Conservation (phyloP, 306 rosid species). For the Trifolium repens region DNA sequence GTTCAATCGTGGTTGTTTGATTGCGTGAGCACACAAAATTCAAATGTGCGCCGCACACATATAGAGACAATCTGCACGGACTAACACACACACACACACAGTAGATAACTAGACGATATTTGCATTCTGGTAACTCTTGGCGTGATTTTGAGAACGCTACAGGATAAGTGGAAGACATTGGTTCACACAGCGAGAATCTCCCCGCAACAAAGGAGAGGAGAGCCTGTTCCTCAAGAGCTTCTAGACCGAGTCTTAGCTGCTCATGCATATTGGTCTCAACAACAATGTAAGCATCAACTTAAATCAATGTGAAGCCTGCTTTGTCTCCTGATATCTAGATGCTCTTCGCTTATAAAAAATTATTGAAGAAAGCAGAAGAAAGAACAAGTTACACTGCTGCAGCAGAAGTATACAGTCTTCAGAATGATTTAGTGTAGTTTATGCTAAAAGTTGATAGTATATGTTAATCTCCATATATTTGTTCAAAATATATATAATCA, state of each 20-base stretch:
- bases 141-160: constrained; percentile 27
- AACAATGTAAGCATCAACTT: constrained; percentile 57
- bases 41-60: too few species aligned
- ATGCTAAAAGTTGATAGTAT: constrained; percentile 42
- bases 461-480: constrained; percentile 26
- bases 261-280: constrained; percentile 80
- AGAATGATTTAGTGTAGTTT: constrained; percentile 15
- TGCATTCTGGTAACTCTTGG: constrained; percentile 3
- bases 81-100: too few species aligned
- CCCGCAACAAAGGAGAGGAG: constrained; percentile 81
- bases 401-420: constrained; percentile 23
- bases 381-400: constrained; percentile 35
- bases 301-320: constrained; percentile 40
- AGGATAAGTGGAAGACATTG: constrained; percentile 89
- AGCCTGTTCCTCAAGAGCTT: constrained; percentile 83
- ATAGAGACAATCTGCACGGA: too few species aligned
- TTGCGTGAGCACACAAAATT: too few species aligned
- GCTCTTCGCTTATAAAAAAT: too few species aligned
- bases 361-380: constrained; percentile 33
- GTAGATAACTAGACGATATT: not conserved
- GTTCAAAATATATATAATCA: constrained; percentile 14
- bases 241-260: constrained; percentile 75
- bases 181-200: constrained; percentile 87
- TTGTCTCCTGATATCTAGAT: too few species aligned
- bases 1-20: too few species aligned